Evolutionary conservation across 1,284 basidiomycete genomes (phyloP).

Genomic region (Leccinum ponderosum): DNA sequence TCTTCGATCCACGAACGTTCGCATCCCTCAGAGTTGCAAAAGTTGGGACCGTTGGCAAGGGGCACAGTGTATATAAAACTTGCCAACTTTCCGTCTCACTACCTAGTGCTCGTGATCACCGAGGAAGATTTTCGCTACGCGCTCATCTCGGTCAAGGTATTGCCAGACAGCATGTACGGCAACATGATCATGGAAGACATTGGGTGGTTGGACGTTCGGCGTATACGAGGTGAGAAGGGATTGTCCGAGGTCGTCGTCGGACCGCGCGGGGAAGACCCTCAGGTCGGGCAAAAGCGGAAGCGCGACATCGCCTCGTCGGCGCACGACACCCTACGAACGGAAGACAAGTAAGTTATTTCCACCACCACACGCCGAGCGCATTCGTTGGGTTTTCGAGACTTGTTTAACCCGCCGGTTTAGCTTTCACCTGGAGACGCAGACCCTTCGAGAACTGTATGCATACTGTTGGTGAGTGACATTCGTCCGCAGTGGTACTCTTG

Average conservation of each 20-base stretch:
- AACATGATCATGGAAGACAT: slow-evolving; percentile 71
- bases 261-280: slow-evolving; percentile 21
- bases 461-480: slow-evolving; percentile 67
- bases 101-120: slow-evolving; percentile 75
- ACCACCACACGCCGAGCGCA: neutral
- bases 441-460: slow-evolving; percentile 71
- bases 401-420: slow-evolving; percentile 34
- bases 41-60: slow-evolving; percentile 59
- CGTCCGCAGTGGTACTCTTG: neutral
- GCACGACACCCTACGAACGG: slow-evolving; percentile 11
- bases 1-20: neutral
- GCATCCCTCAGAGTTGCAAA: slow-evolving; percentile 50
- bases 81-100: slow-evolving; percentile 66
- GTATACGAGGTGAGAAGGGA: slow-evolving; percentile 51
- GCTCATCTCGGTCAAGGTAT: slow-evolving; percentile 60
- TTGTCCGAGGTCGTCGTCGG: slow-evolving; percentile 12
- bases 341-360: slow-evolving; percentile 28
- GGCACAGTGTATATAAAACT: slow-evolving; percentile 70
- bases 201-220: slow-evolving; percentile 71
- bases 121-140: slow-evolving; percentile 77
- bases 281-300: slow-evolving; percentile 39
- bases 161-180: slow-evolving; percentile 52
- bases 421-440: slow-evolving; percentile 68
- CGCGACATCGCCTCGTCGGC: slow-evolving; percentile 23
- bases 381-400: neutral